Evolutionary conservation across 176 grass and related monocot species (phyloP), one percentile per base, ranked within the genome.

Genomic region (Panicum miliaceum): DNA sequence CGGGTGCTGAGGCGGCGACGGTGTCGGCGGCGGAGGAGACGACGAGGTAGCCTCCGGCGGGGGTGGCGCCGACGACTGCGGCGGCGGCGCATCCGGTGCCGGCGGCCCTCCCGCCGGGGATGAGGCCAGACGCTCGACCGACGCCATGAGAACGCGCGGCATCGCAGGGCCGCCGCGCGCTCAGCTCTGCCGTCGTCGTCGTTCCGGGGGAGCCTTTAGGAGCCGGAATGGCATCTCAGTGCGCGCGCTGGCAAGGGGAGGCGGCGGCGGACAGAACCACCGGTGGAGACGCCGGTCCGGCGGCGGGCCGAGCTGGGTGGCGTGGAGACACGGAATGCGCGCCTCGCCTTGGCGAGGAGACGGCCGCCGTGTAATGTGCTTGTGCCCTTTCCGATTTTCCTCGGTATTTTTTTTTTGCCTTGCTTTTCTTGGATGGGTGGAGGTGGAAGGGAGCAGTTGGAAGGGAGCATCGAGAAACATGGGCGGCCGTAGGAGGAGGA

Each of bases 71-170:
- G 89, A 12, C 22, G 58, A 42, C 13, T 74, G 22, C 13, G 76
- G 69, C 12, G 61, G 59, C 10, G 64, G 42, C 1, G 52, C 56
- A 7, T 27, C 37, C 6, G 73, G 73, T 13, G 11, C 77, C 1
- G 90, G 86, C 4, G 74, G 90, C 7, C 58, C 83, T 6, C 5
- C 78, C 13, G 25, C 34, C 0, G 84, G 89, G 13, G 80, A 70
- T 2, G 41, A 22, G 19, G 89, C 89, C 74, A 51, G 50, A 20
- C 42, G 50, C 10, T 80, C 60, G 50, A 2, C 16, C 10, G 50
- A 90, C 60, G 69, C 84, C 88, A 86, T 79, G 61, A 87, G 75
- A 41, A 84, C 75, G 89, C 84, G 80, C 80, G 84, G 68, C 84
- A 69, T 80, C 32, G 11, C 6, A 29, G 25, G 19, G 84, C 84